phyloP scores from a whole-genome alignment of 2,329 filamentous ascomycete genomes.

The Aureobasidium leucospermi region DNA sequence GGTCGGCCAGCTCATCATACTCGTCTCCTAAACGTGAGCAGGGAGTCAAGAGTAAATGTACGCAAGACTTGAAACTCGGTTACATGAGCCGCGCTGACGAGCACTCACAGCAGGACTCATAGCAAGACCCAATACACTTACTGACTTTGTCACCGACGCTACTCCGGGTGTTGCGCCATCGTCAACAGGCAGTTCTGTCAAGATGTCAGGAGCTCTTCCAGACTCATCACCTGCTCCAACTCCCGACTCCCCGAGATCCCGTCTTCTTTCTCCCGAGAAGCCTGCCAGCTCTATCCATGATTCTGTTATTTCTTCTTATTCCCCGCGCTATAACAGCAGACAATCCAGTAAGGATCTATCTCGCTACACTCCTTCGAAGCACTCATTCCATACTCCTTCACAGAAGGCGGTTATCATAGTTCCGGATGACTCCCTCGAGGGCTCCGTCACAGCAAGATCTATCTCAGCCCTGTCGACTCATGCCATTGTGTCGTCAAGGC shows the following conservation, averaged over 20 bases:
- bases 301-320: background rate
- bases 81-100: background rate
- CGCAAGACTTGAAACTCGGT: background rate
- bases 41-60: background rate
- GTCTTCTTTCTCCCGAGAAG: background rate
- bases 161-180: background rate
- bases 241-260: background rate
- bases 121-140: background rate
- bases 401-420: background rate
- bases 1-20: background rate
- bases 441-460: background rate
- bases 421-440: background rate
- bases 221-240: background rate
- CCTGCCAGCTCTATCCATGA: background rate
- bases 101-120: background rate
- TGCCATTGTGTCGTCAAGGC: background rate
- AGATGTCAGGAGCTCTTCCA: constrained; percentile 22
- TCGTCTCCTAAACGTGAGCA: background rate
- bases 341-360: background rate
- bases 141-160: background rate
- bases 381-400: background rate
- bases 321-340: background rate
- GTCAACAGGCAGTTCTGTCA: background rate
- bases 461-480: background rate
- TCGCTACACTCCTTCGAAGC: background rate